Conservation (phyloP, 345 rosid genomes). For the Schrenkiella parvula region DNA sequence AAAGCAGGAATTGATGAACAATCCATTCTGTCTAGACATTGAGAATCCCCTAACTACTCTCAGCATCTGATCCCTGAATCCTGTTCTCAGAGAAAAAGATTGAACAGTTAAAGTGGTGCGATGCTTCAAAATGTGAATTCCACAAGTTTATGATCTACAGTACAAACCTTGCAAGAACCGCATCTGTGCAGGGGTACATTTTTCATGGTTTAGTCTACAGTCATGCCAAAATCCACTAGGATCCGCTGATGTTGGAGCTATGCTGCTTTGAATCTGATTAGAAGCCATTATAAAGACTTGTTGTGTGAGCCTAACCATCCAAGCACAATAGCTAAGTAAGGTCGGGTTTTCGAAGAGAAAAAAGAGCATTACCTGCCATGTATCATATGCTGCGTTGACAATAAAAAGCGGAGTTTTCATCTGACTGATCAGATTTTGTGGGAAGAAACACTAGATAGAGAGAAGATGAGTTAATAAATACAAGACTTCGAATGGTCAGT, state of each 20-base stretch:
- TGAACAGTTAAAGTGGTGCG: background rate
- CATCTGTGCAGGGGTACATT: slow-evolving; percentile 67
- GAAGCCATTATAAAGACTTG: slow-evolving; percentile 2
- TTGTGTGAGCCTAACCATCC: slow-evolving; percentile 10
- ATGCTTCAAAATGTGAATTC: background rate
- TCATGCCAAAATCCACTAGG: slow-evolving; percentile 83
- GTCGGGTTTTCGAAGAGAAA: background rate
- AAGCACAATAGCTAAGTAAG: background rate
- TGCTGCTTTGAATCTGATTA: slow-evolving; percentile 79
- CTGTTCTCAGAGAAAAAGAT: slow-evolving; percentile 30
- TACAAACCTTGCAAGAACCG: slow-evolving; percentile 67
- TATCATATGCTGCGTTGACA: slow-evolving; percentile 88
- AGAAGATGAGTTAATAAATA: slow-evolving; percentile 3
- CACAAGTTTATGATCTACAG: background rate
- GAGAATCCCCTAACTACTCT: slow-evolving; percentile 56
- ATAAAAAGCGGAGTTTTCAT: slow-evolving; percentile 76
- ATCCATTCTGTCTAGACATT: slow-evolving; percentile 62
- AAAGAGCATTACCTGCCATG: slow-evolving; percentile 85
- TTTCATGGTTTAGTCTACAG: slow-evolving; percentile 70
- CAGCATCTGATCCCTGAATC: slow-evolving; percentile 84
- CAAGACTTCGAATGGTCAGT: background rate
- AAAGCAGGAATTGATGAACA: slow-evolving; percentile 89
- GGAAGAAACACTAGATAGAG: slow-evolving; percentile 81
- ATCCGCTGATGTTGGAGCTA: slow-evolving; percentile 90
- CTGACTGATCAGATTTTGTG: slow-evolving; percentile 78